Evolutionary conservation across 1,284 basidiomycete species (phyloP).

Genomic region (Caloboletus firmus): DNA sequence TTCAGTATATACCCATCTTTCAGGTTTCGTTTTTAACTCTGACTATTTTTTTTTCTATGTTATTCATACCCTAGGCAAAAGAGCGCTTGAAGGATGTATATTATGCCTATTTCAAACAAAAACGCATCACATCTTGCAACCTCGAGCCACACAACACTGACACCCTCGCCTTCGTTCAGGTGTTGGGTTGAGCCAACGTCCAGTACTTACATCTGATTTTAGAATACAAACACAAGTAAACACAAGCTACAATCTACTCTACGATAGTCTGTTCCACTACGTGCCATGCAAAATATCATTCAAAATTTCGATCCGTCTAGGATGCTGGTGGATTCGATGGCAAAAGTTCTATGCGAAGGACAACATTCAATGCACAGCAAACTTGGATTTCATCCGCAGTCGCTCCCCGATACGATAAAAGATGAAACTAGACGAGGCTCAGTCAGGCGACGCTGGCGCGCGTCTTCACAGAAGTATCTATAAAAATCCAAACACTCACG

Average conservation of each 20-base stretch:
- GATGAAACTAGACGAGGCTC: slow-evolving; percentile 33
- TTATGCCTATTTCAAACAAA: slow-evolving; percentile 10
- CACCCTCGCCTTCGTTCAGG: too few species aligned
- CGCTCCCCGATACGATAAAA: slow-evolving; percentile 39
- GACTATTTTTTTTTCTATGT: neutral
- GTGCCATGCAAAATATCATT: neutral
- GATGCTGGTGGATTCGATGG: too few species aligned
- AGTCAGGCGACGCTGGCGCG: slow-evolving; percentile 10
- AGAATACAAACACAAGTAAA: too few species aligned
- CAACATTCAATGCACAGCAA: slow-evolving; percentile 28
- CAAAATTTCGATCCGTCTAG: neutral
- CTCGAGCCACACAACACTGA: too few species aligned
- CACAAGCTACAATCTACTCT: neutral
- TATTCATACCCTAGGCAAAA: slow-evolving; percentile 19
- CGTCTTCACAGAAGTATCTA: neutral
- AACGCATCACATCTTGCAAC: neutral
- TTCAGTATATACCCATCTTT: neutral
- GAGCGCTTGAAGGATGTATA: slow-evolving; percentile 18
- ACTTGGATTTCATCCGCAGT: slow-evolving; percentile 37
- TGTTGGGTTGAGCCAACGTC: too few species aligned
- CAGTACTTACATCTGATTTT: neutral
- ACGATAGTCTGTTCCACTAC: too few species aligned
- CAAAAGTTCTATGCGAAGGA: neutral
- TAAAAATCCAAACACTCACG: slow-evolving; percentile 43
- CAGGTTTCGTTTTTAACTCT: neutral